Evolutionary conservation across 2,329 filamentous ascomycete species (phyloP), one percentile per base, ranked within the genome.

Genomic region (Stagonosporopsis tanaceti): DNA sequence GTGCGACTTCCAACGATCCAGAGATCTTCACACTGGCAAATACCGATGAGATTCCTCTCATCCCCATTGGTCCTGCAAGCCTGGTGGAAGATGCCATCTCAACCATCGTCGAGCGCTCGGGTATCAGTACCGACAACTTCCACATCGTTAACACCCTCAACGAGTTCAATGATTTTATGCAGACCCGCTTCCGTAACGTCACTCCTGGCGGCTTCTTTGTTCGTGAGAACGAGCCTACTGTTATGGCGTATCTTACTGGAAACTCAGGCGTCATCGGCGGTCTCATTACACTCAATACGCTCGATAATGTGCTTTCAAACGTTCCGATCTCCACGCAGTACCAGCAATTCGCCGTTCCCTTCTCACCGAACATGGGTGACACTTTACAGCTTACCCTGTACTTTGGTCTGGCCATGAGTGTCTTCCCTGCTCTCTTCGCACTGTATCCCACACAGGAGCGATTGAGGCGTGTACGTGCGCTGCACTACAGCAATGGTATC

Each of bases 401-500:
- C 76, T 90, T 95, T 72, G 87, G 89, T 14, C 82, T 97, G 8
- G 91, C 89, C 1, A 87, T 96, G 76, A 83, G 86, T 6, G 87
- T 88, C 1, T 95, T 90, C 67, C 92, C 93, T 0, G 92, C 89
- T 14, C 93, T 97, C 80, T 96, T 97, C 67, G 86, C 91, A 0
- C 80, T 97, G 4, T 97, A 97, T 70, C 91, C 92, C 0, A 96
- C 92, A n/a, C 81, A 90, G 27, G 93, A 97, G 75, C 85, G 92
- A 25, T 80, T 92, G 11, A 82, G 87, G 47, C 90, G 92, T 62
- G 91, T 97, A 24, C 86, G 93, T 48, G 90, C 90, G 15, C 80
- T 97, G 28, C 89, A 97, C 75, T 97, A 96, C 77, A 96, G 91
- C 51, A 97, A 97, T 70, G 93, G 93, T 44, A 92, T 97, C 27